Conservation (phyloP, 2,329 filamentous ascomycete genomes). For the Atkinsonella hypoxylon region DNA sequence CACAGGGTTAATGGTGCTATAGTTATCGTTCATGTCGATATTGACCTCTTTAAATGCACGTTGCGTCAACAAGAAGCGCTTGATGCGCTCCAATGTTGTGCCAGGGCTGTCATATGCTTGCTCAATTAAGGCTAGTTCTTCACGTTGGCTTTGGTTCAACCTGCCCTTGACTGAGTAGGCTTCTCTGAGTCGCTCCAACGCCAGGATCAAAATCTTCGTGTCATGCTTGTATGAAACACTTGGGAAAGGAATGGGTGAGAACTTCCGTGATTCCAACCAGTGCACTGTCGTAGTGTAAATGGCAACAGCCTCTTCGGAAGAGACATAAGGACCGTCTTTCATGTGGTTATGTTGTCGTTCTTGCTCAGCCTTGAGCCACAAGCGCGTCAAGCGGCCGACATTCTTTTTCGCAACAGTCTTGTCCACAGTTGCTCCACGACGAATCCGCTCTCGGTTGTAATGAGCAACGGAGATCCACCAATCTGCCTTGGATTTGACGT, state of each 20-base stretch:
- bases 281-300: slow-evolving; percentile 99
- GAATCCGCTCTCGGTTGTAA: slow-evolving; percentile 95
- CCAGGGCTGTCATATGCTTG: slow-evolving; percentile 97
- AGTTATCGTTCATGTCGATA: slow-evolving; percentile 99
- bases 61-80: slow-evolving; percentile 92
- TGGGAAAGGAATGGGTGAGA: slow-evolving; percentile 96
- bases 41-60: slow-evolving; percentile 98
- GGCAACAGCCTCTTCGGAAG: slow-evolving; percentile 93
- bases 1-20: slow-evolving; percentile 96
- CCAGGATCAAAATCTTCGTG: slow-evolving; percentile 95
- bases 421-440: slow-evolving; percentile 91
- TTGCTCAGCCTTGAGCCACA: slow-evolving; percentile 98
- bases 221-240: slow-evolving; percentile 99
- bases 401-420: slow-evolving; percentile 99
- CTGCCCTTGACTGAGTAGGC: slow-evolving; percentile 96
- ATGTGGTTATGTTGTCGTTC: slow-evolving; percentile 98
- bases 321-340: slow-evolving; percentile 97
- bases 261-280: slow-evolving; percentile 96
- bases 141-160: slow-evolving; percentile 92
- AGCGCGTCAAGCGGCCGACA: slow-evolving; percentile 78
- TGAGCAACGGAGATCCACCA: slow-evolving; percentile 99
- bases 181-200: slow-evolving; percentile 82
- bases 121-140: slow-evolving; percentile 92
- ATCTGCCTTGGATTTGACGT: slow-evolving; percentile 97
- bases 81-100: slow-evolving; percentile 90